phyloP scores from a whole-genome alignment of 108 stramenopile genomes.

The Mediolabrus comicus region DNA sequence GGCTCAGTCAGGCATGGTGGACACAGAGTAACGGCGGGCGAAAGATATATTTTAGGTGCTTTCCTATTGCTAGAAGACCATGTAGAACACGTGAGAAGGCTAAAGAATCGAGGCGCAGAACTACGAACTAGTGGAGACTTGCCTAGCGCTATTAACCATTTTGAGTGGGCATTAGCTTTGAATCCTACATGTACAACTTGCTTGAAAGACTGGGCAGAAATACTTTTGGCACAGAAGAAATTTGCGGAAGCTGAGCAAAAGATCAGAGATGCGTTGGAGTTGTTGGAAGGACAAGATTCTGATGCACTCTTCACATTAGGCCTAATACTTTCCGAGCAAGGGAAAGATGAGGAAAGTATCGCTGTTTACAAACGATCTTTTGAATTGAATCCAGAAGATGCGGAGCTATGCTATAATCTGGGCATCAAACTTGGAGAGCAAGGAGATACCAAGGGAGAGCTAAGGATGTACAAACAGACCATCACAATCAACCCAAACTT shows the following conservation, averaged over 20 bases:
- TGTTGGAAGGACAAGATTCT: conserved; percentile 55
- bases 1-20: conserved; percentile 69
- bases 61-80: conserved; percentile 61
- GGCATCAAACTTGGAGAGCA: conserved; percentile 56
- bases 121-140: conserved; percentile 40
- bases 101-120: conserved; percentile 64
- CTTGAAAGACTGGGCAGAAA: conserved; percentile 66
- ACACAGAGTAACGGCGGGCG: conserved; percentile 47
- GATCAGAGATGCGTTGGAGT: conserved; percentile 48
- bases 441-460: conserved; percentile 45
- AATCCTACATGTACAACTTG: conserved; percentile 67
- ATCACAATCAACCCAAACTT: conserved; percentile 44
- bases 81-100: conserved; percentile 64
- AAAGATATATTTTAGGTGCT: conserved; percentile 60
- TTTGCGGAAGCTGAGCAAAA: conserved; percentile 47
- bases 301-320: conserved; percentile 68
- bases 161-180: conserved; percentile 61
- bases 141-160: conserved; percentile 47
- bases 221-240: conserved; percentile 39
- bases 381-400: conserved; percentile 61
- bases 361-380: conserved; percentile 48
- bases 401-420: conserved; percentile 62
- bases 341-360: conserved; percentile 49
- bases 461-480: conserved; percentile 51
- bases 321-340: conserved; percentile 49